These are phyloP conservation scores for Pachyrhizus erosus DNA, from an alignment of 306 rosid genomes.

Conservation along the genomic window DNA sequence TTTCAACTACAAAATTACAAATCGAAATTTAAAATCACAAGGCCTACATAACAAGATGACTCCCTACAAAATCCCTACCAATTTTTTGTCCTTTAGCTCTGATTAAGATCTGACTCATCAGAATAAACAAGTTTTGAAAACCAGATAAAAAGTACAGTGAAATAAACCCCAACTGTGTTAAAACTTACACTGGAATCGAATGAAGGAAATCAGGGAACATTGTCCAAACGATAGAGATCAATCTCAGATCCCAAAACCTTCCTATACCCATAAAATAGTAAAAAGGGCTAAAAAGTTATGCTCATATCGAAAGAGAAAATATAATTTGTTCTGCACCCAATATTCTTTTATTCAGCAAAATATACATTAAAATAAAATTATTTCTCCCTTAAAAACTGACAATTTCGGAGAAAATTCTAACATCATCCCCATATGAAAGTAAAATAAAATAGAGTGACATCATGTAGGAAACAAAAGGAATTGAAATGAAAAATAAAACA, in stretches of 20 bases:
- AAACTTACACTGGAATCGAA: constrained; percentile 33
- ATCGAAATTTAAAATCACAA: constrained; percentile 44
- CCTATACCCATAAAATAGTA: not conserved
- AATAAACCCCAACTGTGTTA: constrained; percentile 42
- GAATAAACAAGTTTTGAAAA: constrained; percentile 47
- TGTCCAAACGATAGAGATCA: constrained; percentile 57
- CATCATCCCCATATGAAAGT: constrained; percentile 35
- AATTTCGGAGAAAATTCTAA: constrained; percentile 27
- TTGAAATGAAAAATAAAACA: not conserved
- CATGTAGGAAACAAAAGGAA: not conserved
- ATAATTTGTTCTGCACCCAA: too few relatives aligned
- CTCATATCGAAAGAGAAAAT: not conserved
- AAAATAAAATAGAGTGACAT: not conserved
- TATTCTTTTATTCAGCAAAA: too few relatives aligned
- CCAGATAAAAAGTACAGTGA: constrained; percentile 36
- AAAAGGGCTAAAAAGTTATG: not conserved
- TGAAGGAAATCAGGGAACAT: constrained; percentile 44
- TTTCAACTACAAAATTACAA: constrained; percentile 56
- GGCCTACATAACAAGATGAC: constrained; percentile 27
- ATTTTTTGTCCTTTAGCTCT: constrained; percentile 66
- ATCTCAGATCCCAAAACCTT: constrained; percentile 64
- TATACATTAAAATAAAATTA: too few relatives aligned
- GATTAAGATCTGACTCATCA: constrained; percentile 62
- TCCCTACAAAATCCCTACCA: constrained; percentile 53
- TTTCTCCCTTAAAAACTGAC: constrained; percentile 45